Evolutionary conservation across 768 basidiomycete genomes (phyloP).

Genomic region (Mycena metata): DNA sequence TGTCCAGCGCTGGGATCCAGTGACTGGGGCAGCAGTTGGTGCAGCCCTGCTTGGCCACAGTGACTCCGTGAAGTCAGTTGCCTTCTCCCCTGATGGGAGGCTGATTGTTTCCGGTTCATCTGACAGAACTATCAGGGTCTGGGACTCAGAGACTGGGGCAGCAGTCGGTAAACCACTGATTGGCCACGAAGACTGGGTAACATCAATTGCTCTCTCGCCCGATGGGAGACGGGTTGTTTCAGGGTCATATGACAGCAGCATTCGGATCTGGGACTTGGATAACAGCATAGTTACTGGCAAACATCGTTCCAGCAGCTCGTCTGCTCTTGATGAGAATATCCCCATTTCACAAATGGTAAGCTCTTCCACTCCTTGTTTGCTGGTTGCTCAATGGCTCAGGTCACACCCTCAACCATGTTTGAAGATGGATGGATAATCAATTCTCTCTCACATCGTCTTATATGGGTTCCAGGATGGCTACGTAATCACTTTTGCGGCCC

Average conservation of each 20-base stretch:
- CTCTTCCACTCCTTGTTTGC: constrained; percentile 6
- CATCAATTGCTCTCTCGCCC: no score
- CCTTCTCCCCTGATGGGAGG: constrained; percentile 2
- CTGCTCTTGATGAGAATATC: no score
- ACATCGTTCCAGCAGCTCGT: background rate
- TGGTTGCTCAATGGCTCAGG: no score
- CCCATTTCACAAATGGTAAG: no score
- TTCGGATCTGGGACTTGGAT: no score
- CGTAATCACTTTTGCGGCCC: background rate
- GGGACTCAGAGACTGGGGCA: constrained; percentile 8
- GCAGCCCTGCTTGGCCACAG: background rate
- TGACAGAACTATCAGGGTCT: background rate
- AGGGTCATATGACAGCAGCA: no score
- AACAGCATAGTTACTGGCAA: background rate
- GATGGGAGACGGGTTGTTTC: no score
- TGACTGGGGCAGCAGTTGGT: no score
- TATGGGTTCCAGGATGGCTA: constrained; percentile 11
- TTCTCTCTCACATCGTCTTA: background rate
- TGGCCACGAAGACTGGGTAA: no score
- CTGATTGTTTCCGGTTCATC: background rate
- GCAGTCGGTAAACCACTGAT: no score
- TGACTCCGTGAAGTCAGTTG: background rate
- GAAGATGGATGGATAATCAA: background rate
- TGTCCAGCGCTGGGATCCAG: no score
- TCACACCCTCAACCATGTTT: background rate